phyloP scores from a whole-genome alignment of 139 green algal genomes.

The Coccomyxa sp. region DNA sequence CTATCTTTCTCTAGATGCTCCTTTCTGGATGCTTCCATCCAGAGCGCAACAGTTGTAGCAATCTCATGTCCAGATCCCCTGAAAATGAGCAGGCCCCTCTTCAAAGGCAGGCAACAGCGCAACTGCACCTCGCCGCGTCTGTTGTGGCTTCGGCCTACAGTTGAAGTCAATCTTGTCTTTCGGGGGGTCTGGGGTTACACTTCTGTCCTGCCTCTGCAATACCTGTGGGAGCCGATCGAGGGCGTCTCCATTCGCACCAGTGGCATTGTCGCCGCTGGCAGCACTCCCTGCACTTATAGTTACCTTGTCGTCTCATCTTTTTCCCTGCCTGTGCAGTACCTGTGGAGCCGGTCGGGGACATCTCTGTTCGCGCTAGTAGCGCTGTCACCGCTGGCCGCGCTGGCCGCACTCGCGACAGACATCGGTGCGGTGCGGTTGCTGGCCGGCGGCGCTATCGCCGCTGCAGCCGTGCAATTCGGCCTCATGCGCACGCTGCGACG shows the following conservation, averaged over 20 bases:
- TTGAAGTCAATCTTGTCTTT: background rate
- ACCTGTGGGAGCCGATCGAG: too few species aligned
- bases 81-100: too few species aligned
- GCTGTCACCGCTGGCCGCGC: background rate
- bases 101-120: too few species aligned
- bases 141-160: too few species aligned
- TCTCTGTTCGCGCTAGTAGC: background rate
- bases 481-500: constrained; percentile 22
- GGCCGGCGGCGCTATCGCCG: background rate
- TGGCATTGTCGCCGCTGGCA: too few species aligned
- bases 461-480: constrained; percentile 29
- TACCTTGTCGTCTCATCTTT: too few species aligned
- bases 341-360: constrained; percentile 3
- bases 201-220: background rate
- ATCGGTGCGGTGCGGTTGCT: constrained; percentile 1
- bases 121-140: too few species aligned
- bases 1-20: background rate
- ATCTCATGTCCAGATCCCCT: too few species aligned
- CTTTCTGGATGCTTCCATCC: too few species aligned
- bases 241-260: too few species aligned
- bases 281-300: background rate
- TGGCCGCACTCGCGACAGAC: constrained; percentile 5
- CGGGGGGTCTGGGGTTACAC: background rate
- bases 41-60: too few species aligned
- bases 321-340: constrained; percentile 15